phyloP scores from a whole-genome alignment of 2,329 filamentous ascomycete species.

The Microdochium nivale region DNA sequence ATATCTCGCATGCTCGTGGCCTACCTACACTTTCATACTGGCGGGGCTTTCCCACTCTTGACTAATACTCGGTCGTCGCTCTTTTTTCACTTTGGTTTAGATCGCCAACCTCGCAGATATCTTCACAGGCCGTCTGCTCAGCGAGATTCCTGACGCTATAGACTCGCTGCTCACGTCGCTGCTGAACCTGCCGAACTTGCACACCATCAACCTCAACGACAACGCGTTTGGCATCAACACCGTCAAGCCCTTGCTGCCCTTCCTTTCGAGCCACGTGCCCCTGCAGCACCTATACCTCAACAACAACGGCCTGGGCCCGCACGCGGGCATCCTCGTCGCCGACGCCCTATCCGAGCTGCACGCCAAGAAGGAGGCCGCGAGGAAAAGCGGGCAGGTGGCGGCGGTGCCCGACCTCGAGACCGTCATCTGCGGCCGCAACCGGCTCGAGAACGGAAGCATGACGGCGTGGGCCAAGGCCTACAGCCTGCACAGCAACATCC shows the following conservation, averaged over 20 bases:
- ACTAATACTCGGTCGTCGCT: neutral
- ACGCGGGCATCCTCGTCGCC: conserved; percentile 81
- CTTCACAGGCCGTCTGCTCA: conserved; percentile 88
- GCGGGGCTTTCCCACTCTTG: too few species aligned
- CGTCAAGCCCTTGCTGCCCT: conserved; percentile 83
- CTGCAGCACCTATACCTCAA: conserved; percentile 93
- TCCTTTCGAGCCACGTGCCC: conserved; percentile 79
- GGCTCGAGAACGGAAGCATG: conserved; percentile 95
- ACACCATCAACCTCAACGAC: conserved; percentile 92
- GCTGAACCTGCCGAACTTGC: conserved; percentile 72
- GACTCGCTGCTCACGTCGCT: conserved; percentile 78
- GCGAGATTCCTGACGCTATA: conserved; percentile 87
- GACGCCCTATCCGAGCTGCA: conserved; percentile 79
- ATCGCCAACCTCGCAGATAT: conserved; percentile 91
- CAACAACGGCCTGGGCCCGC: conserved; percentile 94
- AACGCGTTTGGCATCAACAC: conserved; percentile 97
- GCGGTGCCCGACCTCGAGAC: conserved; percentile 77
- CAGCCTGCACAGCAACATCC: conserved; percentile 72
- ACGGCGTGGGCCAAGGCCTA: conserved; percentile 86
- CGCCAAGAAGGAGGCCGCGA: conserved; percentile 71
- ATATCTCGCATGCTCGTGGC: neutral
- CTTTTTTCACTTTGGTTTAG: conserved; percentile 23
- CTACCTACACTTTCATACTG: too few species aligned
- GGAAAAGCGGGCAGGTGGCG: conserved; percentile 59
- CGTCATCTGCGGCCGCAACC: conserved; percentile 93